Evolutionary conservation across 2,329 filamentous ascomycete species (phyloP).

Genomic region (Colletotrichum sp.): DNA sequence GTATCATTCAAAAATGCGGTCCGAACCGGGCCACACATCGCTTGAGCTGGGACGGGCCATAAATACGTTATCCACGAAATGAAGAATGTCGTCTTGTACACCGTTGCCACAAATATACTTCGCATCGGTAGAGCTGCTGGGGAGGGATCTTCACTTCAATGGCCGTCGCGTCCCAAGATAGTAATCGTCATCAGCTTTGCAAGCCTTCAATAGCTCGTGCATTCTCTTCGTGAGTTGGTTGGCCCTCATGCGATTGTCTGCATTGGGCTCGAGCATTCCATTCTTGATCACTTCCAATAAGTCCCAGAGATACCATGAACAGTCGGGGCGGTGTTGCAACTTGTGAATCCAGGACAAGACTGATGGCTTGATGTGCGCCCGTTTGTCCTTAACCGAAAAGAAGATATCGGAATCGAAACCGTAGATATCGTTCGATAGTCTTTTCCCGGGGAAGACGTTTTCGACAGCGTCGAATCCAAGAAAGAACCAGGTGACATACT

Average conservation of each 20-base stretch:
- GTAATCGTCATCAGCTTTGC: background rate
- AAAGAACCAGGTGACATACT: slow-evolving; percentile 40
- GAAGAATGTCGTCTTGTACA: too few relatives aligned
- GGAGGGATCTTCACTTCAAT: background rate
- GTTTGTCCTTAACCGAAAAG: background rate
- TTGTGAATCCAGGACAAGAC: background rate
- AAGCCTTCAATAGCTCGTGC: background rate
- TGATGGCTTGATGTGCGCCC: background rate
- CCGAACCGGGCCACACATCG: too few relatives aligned
- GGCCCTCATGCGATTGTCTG: background rate
- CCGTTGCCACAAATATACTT: too few relatives aligned
- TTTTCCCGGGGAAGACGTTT: slow-evolving; percentile 5
- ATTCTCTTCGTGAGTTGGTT: background rate
- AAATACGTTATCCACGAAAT: too few relatives aligned
- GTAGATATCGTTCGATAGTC: slow-evolving; percentile 3
- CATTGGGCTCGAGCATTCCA: background rate
- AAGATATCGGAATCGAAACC: slow-evolving; percentile 1
- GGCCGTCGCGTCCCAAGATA: background rate
- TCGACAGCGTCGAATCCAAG: slow-evolving; percentile 23
- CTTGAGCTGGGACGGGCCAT: too few relatives aligned
- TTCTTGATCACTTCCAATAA: background rate
- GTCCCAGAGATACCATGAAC: background rate
- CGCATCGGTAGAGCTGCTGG: too few relatives aligned
- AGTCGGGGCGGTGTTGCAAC: background rate
- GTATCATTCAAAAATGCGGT: background rate